Percentiles rank a stretch among this genome's conserved stretches.
These are phyloP conservation scores for Neurospora sp. DNA, from an alignment of 495 filamentous ascomycete genomes.

Conservation along the genomic window DNA sequence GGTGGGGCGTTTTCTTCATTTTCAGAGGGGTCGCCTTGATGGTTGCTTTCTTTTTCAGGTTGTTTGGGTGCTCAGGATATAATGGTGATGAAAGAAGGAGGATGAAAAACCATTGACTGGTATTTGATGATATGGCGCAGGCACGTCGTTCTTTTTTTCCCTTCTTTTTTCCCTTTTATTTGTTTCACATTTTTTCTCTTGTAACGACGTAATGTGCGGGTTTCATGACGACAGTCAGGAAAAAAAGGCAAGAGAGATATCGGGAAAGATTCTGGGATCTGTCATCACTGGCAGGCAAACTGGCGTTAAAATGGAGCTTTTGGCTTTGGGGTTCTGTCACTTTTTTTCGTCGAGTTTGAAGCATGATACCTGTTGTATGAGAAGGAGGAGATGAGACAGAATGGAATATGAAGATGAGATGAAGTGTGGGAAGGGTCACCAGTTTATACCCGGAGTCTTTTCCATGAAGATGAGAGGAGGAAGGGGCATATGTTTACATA, in stretches of 20 bases:
- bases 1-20: not conserved
- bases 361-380: not conserved
- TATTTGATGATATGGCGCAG: not conserved
- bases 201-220: not conserved
- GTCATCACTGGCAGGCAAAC: not conserved
- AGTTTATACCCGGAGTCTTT: not conserved
- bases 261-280: not conserved
- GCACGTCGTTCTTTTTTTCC: not conserved
- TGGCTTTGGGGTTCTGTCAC: not conserved
- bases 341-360: not conserved
- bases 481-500: not conserved
- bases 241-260: not conserved
- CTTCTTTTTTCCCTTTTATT: not conserved
- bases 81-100: not conserved
- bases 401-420: not conserved
- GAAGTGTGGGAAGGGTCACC: not conserved
- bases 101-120: not conserved
- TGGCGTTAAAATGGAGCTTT: not conserved
- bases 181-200: conserved; percentile 2
- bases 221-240: not conserved
- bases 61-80: not conserved
- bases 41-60: not conserved
- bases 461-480: not conserved
- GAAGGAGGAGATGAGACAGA: not conserved
- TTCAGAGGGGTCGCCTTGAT: not conserved